Percentiles rank a stretch among this genome's conserved stretches.
These are phyloP conservation scores for Rhazya stricta DNA, from an alignment of 257 asterid genomes.

Conservation along the genomic window DNA sequence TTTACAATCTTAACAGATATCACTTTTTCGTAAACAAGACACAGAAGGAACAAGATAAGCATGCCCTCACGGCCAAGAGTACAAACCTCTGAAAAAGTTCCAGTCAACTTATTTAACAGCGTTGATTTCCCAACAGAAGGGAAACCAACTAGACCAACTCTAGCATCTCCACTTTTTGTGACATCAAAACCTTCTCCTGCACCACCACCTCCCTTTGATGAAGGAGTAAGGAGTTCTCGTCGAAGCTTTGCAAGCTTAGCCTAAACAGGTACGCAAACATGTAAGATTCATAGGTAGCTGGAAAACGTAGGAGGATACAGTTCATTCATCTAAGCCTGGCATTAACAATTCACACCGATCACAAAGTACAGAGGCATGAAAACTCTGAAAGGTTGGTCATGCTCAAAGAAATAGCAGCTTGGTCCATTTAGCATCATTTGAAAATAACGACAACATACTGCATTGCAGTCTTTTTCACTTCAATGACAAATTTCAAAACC, in stretches of 20 bases:
- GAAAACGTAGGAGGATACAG: neutral
- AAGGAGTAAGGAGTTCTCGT: conserved; percentile 82
- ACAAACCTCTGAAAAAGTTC: conserved; percentile 94
- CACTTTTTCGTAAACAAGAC: neutral
- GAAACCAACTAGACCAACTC: conserved; percentile 96
- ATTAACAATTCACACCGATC: neutral
- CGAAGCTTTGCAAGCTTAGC: conserved; percentile 98
- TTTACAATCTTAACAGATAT: neutral
- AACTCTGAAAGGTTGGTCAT: neutral
- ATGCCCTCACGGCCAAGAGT: conserved; percentile 11
- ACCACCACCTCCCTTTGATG: conserved; percentile 97
- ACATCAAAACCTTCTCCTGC: conserved; percentile 99
- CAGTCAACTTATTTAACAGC: conserved; percentile 84
- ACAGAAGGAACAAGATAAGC: conserved; percentile 8
- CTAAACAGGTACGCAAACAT: conserved; percentile 27
- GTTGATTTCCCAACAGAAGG: conserved; percentile 99
- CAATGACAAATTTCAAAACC: neutral
- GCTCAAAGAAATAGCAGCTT: neutral
- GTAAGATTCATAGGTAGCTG: neutral
- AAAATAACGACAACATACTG: neutral
- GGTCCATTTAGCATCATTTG: neutral
- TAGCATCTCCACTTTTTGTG: conserved; percentile 96
- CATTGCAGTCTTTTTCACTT: neutral
- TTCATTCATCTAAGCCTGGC: neutral
- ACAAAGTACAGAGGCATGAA: neutral